Conservation (phyloP, 345 rosid species). For the Excoecaria agallocha region DNA sequence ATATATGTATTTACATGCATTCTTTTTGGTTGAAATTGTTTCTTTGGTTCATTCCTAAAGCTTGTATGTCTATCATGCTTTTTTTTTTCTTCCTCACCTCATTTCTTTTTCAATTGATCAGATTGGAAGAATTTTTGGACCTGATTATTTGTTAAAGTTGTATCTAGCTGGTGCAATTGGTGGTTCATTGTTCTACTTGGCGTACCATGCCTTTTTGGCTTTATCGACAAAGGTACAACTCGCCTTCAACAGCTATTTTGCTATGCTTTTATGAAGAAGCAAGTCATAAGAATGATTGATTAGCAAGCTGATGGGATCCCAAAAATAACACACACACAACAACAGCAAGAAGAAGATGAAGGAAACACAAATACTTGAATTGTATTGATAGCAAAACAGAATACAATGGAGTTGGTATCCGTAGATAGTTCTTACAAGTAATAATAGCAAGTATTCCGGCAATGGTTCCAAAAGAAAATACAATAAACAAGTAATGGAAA, state of each 20-base stretch:
- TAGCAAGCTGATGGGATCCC: too few species aligned
- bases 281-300: constrained; percentile 2
- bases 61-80: background rate
- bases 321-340: too few species aligned
- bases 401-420: too few species aligned
- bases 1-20: background rate
- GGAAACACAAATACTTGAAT: too few species aligned
- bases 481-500: too few species aligned
- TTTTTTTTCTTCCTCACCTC: background rate
- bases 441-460: too few species aligned
- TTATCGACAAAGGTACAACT: constrained; percentile 52
- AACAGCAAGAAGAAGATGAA: too few species aligned
- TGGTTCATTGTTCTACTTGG: constrained; percentile 74
- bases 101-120: constrained; percentile 24
- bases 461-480: too few species aligned
- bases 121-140: constrained; percentile 68
- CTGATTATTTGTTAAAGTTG: constrained; percentile 63
- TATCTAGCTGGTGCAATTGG: constrained; percentile 80
- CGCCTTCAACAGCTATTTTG: background rate
- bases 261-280: constrained; percentile 2
- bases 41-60: background rate
- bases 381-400: too few species aligned
- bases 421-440: too few species aligned
- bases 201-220: constrained; percentile 56
- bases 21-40: background rate